These are phyloP conservation scores for Syzygium jambos DNA, from an alignment of 345 rosid genomes.

Conservation along the genomic window DNA sequence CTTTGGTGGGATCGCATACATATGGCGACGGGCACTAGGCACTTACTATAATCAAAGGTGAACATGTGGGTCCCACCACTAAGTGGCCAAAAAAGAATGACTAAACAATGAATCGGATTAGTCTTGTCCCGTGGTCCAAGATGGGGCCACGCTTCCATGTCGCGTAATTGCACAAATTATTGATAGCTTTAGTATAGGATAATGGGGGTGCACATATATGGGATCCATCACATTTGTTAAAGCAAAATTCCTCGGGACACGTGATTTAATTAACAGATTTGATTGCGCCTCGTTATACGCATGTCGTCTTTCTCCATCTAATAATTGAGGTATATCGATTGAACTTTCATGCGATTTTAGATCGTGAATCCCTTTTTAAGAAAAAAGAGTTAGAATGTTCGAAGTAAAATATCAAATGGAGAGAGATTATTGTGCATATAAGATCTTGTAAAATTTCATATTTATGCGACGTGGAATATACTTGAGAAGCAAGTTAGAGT, in stretches of 20 bases:
- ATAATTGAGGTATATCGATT: background rate
- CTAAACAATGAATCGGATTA: too few relatives aligned
- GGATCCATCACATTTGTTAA: background rate
- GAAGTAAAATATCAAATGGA: background rate
- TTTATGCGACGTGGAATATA: background rate
- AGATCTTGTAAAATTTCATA: background rate
- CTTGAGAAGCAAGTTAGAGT: background rate
- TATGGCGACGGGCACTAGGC: background rate
- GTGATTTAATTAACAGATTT: too few relatives aligned
- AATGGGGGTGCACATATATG: background rate
- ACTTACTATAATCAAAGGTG: background rate
- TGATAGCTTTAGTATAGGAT: background rate
- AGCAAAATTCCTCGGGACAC: too few relatives aligned
- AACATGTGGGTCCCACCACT: background rate
- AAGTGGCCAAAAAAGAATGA: background rate
- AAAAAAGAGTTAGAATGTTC: background rate
- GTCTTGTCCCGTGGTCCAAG: too few relatives aligned
- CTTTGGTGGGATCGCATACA: too few relatives aligned
- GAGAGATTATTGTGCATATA: background rate
- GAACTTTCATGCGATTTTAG: too few relatives aligned
- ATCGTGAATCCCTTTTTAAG: too few relatives aligned
- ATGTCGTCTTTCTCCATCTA: too few relatives aligned
- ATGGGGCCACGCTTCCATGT: too few relatives aligned
- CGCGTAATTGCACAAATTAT: too few relatives aligned
- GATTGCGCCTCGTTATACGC: too few relatives aligned